Evolutionary conservation across 2,329 filamentous ascomycete species (phyloP).

Genomic region (Fonsecaea pedrosoi): DNA sequence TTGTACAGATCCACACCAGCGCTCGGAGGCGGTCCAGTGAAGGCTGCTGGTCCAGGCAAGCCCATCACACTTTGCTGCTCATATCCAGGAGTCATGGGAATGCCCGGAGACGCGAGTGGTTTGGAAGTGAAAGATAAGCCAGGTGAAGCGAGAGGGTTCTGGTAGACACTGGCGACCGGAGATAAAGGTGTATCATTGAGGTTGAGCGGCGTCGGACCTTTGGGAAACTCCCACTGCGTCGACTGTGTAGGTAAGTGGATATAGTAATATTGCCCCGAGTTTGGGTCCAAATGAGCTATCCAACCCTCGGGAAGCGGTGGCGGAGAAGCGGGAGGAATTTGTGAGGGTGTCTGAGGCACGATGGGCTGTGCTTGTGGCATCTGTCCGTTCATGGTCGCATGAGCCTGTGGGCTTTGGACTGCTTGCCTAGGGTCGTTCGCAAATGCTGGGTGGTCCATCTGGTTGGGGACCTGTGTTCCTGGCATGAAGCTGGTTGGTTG

Average conservation of each 20-base stretch:
- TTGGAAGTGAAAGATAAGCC: constrained; percentile 66
- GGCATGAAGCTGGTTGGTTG: constrained; percentile 32
- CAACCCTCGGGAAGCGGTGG: constrained; percentile 95
- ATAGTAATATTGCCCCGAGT: constrained; percentile 97
- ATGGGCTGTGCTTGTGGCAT: constrained; percentile 29
- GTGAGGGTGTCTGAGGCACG: constrained; percentile 42
- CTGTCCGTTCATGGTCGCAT: constrained; percentile 38
- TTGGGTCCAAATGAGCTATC: constrained; percentile 96
- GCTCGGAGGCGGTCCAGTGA: constrained; percentile 84
- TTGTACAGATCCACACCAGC: constrained; percentile 95
- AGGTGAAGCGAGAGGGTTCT: constrained; percentile 74
- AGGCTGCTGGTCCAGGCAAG: constrained; percentile 79
- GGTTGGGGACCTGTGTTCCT: constrained; percentile 46
- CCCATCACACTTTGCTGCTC: constrained; percentile 81
- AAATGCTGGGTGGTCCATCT: constrained; percentile 80
- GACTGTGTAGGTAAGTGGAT: constrained; percentile 94
- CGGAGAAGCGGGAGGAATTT: constrained; percentile 75
- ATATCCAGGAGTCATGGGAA: constrained; percentile 82
- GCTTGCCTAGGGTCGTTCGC: constrained; percentile 76
- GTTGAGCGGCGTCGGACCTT: constrained; percentile 87
- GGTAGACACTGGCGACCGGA: constrained; percentile 76
- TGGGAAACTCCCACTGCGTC: constrained; percentile 98
- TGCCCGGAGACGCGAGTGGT: constrained; percentile 77
- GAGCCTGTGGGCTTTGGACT: constrained; percentile 41
- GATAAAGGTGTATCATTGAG: constrained; percentile 83